Evolutionary conservation across 441 rosid species (phyloP), one percentile per base, ranked within the genome.

Genomic region (Populus tomentosa): DNA sequence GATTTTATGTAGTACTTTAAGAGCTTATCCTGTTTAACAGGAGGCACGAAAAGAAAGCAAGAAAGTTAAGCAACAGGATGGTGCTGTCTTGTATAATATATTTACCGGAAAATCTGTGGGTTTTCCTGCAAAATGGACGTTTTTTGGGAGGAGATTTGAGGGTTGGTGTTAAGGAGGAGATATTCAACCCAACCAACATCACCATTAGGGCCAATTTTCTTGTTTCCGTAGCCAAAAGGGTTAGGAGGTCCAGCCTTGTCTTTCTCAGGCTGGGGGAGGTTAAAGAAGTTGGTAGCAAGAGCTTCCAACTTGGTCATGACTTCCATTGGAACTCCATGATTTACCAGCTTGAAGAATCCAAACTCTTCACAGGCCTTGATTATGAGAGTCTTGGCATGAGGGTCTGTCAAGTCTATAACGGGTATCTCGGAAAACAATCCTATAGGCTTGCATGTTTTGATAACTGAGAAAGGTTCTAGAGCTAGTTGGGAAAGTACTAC

Each of bases 141-240:
- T 66, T 84, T 85, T 42, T 76, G 78, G 69, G 88, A 84, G 69
- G 73, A 26, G 53, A 79, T 42, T 10, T 80, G 78, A 10, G 83
- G 72, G 62, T 85, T 88, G 83, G 89, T 81, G 69, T 85, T 84
- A 72, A 94, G 86, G 36, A 92, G 91, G 72, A 94, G 84, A 70
- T 90, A 94, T 84, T 94, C 98, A 79, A 94, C 67, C 94, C 94
- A 92, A 1, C 98, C 98, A 20, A 91, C 71, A 77, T 94, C 97
- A 8, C 95, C 97, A 80, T 87, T 88, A 0, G 80, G 77, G 42
- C 98, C 98, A 50, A 94, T 94, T 24, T 76, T 78, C 80, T 89
- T 91, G 85, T 77, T 88, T 10, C 94, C 97, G 77, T 92, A 94
- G 24, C 98, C 97, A 13, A 87, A 89, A 67, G 98, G 97, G 83